Conservation (phyloP, 805 yeast genomes). For the Teunomyces pallodes region DNA sequence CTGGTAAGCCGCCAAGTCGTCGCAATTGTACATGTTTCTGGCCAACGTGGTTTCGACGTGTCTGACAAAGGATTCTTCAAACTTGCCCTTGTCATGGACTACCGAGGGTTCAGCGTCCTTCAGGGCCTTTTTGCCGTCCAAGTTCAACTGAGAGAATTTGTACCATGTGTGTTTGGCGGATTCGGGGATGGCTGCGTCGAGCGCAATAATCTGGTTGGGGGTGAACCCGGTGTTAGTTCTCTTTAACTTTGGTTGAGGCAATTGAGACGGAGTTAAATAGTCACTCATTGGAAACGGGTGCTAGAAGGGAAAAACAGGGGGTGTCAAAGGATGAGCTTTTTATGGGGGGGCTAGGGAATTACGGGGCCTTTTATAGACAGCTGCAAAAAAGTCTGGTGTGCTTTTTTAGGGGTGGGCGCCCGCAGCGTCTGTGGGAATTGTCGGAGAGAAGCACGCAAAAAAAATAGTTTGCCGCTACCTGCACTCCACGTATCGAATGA, state of each 20-base stretch:
- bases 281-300: slow-evolving; percentile 26
- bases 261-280: slow-evolving; percentile 35
- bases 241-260: slow-evolving; percentile 49
- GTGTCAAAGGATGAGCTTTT: neutral
- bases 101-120: slow-evolving; percentile 22
- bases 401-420: neutral
- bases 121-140: slow-evolving; percentile 30
- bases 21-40: slow-evolving; percentile 90
- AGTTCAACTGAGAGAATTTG: slow-evolving; percentile 53
- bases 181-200: slow-evolving; percentile 78
- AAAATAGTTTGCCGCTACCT: neutral
- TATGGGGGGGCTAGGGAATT: neutral
- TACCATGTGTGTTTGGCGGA: slow-evolving; percentile 77
- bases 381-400: neutral
- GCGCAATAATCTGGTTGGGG: slow-evolving; percentile 81
- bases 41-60: slow-evolving; percentile 92
- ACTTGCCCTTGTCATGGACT: slow-evolving; percentile 45
- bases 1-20: slow-evolving; percentile 87
- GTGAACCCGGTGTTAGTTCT: slow-evolving; percentile 88
- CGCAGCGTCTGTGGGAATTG: neutral
- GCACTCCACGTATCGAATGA: neutral
- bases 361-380: neutral
- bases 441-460: neutral
- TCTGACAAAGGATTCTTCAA: slow-evolving; percentile 67
- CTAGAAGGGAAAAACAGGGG: neutral